Evolutionary conservation across 148 eudicot species (phyloP), one percentile per base, ranked within the genome.

Genomic region (Oxyria digyna): DNA sequence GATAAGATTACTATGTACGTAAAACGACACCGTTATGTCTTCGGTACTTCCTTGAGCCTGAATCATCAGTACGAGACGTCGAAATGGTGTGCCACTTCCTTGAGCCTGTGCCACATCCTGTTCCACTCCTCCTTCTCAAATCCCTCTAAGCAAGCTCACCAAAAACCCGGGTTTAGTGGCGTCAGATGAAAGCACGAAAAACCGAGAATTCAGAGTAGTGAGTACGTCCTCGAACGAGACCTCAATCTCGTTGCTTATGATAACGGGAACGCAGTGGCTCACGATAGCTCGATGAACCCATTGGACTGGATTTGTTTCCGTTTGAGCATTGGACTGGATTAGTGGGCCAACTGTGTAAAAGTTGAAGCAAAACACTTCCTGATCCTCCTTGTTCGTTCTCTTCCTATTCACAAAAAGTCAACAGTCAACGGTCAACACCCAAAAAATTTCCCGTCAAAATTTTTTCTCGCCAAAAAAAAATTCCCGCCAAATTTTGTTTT

Each of bases 261-360:
- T 93, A 11, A 93, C 98, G 1, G 98, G 96, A 41, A 93, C 88
- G 76, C 98, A 93, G 67, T 89, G 96, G 77, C 88, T 89, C n/a
- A 84, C 95, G 46, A 92, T 92, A 71, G 97, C 91, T 92, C 97
- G 43, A 92, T 89, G 26, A 92, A 87, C 14, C 96, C 95, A 71
- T 87, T 87, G 6, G 98, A 93, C n/a, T n/a, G n/a, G n/a, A n/a
- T n/a, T n/a, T n/a, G n/a, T n/a, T n/a, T n/a, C n/a, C n/a, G n/a
- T n/a, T n/a, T n/a, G n/a, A n/a, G n/a, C n/a, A n/a, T n/a, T n/a
- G n/a, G n/a, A n/a, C n/a, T n/a, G n/a, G n/a, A n/a, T n/a, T n/a
- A n/a, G n/a, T n/a, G n/a, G n/a, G n/a, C n/a, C n/a, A n/a, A n/a
- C n/a, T n/a, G n/a, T n/a, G n/a, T n/a, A n/a, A n/a, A n/a, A n/a